Base-by-base conservation (phyloP, 257 asterid species). In the Hygrophila difformis region DNA sequence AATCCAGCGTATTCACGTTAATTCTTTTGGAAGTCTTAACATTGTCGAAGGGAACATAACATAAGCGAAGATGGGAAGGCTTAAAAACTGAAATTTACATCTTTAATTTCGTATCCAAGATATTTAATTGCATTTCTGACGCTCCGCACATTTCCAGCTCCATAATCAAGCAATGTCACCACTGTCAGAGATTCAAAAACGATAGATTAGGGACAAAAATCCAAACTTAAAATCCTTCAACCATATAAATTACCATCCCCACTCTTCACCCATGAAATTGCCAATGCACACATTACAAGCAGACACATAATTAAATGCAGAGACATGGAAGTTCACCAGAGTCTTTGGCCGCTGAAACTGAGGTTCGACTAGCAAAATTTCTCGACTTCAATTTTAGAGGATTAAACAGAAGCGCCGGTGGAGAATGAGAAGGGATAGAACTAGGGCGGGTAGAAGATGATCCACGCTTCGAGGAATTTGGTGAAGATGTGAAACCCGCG, bases 91-190 rank as follows among this genome's bases (percentile, higher is more conserved):
- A 39, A 48, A 47, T 43, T 39, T 73, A 89, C 98, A 55, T 89
- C 98, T 66, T 71, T 77, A 55, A 85, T 77, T 15, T 70, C 74
- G 57, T 63, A 89, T 43, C 98, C 98, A 17, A 89, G 84, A 40
- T 41, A 58, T 1, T 82, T 79, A 64, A 89, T 77, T 22, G 98
- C 98, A 61, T 91, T 91, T 47, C 94, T 65, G 41, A 91, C 46
- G 66, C 98, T 91, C 19, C 96, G 87, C 34, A 91, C 96, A 61
- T 91, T 91, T 60, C 98, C 98, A 39, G 98, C 98, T 51, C 98
- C 96, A 29, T 91, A 91, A 57, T 91, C 98, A 51, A 91, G 98
- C 76, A 85, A 59, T 40, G 98, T 85, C 41, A 91, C 89, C 67
- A 68, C 98, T 89, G 78, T 29, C 10, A 35, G 24, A 36, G 18